phyloP scores from a whole-genome alignment of 2,329 filamentous ascomycete species.

The Penicillium nordicum region DNA sequence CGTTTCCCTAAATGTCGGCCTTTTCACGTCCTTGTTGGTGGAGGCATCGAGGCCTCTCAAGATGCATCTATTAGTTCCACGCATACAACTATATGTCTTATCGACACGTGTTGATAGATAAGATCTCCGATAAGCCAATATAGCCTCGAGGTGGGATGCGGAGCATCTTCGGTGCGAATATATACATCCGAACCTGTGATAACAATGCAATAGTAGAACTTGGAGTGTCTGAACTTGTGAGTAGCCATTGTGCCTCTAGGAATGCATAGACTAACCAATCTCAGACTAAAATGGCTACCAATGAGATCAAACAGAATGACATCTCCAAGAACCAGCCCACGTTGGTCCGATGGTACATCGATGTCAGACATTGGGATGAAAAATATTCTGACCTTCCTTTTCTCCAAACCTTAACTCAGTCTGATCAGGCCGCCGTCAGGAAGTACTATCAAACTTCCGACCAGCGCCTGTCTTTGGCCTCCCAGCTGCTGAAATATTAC shows the following conservation, averaged over 20 bases:
- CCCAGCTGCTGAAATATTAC: conserved; percentile 59
- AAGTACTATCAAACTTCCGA: conserved; percentile 55
- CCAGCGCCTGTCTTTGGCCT: conserved; percentile 59
- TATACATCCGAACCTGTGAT: neutral
- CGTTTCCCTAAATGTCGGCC: neutral
- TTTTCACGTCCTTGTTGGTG: neutral
- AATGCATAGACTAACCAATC: neutral
- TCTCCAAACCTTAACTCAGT: conserved; percentile 38
- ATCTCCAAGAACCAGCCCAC: conserved; percentile 13
- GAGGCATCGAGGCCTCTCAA: neutral
- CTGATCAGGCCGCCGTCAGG: conserved; percentile 50
- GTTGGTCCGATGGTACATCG: conserved; percentile 45
- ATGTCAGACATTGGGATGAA: conserved; percentile 36
- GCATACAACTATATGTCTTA: neutral
- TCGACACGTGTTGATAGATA: conserved; percentile 1
- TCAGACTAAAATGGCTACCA: conserved; percentile 11
- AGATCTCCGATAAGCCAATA: neutral
- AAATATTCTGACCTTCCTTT: conserved; percentile 36
- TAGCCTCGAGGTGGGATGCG: neutral
- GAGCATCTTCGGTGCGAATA: neutral
- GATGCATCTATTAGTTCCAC: neutral
- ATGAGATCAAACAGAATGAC: conserved; percentile 13
- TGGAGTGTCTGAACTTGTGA: neutral
- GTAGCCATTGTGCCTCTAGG: neutral
- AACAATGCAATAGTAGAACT: neutral